These are phyloP conservation scores for Athelia psychrophila DNA, from an alignment of 1,284 basidiomycete species.

Conservation along the genomic window DNA sequence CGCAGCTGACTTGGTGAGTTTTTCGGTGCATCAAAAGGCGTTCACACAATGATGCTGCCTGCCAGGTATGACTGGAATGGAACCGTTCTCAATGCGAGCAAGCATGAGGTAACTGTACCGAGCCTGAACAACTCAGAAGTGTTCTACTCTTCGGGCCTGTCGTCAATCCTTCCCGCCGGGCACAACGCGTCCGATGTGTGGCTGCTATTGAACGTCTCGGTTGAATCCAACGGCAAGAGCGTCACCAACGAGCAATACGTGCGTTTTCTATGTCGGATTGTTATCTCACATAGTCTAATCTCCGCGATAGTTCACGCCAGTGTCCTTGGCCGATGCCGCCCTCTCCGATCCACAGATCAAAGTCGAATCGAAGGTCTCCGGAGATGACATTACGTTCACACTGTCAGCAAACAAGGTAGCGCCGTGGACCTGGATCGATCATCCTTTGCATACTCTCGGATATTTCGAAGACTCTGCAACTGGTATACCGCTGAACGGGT, in stretches of 20 bases:
- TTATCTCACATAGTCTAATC: background rate
- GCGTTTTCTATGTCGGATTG: conserved; percentile 16
- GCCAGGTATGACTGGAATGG: conserved; percentile 46
- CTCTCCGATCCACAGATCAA: conserved; percentile 48
- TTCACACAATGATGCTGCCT: no score
- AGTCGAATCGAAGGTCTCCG: conserved; percentile 22
- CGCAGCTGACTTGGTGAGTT: conserved; percentile 49
- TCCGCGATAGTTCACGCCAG: conserved; percentile 47
- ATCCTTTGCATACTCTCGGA: conserved; percentile 51
- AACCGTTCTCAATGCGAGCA: conserved; percentile 34
- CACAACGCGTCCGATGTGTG: conserved; percentile 42
- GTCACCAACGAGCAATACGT: conserved; percentile 55
- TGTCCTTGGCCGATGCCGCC: conserved; percentile 40
- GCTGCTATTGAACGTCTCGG: conserved; percentile 49
- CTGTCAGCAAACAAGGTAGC: conserved; percentile 53
- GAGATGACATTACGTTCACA: conserved; percentile 42
- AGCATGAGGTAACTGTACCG: conserved; percentile 40
- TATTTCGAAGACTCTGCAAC: background rate
- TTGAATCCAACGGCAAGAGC: conserved; percentile 37
- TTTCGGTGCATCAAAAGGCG: background rate
- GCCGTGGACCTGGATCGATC: conserved; percentile 58
- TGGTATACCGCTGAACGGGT: background rate
- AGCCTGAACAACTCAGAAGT: conserved; percentile 50
- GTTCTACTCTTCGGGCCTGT: conserved; percentile 35
- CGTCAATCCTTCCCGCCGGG: conserved; percentile 42